phyloP scores from a whole-genome alignment of 306 rosid genomes.

The Prunus kanzakura region DNA sequence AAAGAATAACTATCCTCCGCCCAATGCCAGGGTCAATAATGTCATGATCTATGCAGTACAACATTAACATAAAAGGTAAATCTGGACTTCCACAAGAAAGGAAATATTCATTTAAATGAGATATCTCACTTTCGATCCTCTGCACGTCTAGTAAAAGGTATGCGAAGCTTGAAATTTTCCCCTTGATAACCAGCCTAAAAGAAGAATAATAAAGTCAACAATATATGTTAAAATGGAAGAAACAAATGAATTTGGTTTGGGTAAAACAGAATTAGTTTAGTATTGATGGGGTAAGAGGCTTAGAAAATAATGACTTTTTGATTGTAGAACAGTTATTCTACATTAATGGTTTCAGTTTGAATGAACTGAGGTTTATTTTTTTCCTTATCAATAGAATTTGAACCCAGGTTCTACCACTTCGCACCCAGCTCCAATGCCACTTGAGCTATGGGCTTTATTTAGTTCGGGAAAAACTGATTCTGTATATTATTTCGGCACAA shows the following conservation, averaged over 20 bases:
- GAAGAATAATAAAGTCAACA: slow-evolving; percentile 1
- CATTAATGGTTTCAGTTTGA: neutral
- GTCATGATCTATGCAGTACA: neutral
- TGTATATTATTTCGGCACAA: neutral
- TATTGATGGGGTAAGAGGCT: neutral
- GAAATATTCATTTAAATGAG: slow-evolving; percentile 16
- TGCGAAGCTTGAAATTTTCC: slow-evolving; percentile 74
- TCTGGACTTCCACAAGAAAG: neutral
- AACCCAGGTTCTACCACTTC: neutral
- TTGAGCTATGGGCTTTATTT: neutral
- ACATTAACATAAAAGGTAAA: slow-evolving; percentile 1
- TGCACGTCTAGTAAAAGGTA: slow-evolving; percentile 86
- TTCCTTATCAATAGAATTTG: neutral
- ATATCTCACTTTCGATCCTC: slow-evolving; percentile 81
- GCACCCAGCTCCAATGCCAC: neutral
- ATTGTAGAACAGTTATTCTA: neutral
- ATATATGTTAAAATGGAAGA: slow-evolving; percentile 17
- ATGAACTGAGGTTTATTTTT: neutral
- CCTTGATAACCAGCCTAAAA: slow-evolving; percentile 73
- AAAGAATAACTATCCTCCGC: neutral
- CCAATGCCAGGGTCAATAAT: neutral
- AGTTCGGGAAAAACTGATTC: neutral
- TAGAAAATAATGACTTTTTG: neutral
- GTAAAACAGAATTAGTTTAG: neutral
- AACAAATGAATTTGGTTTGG: neutral